phyloP scores from a whole-genome alignment of 2,329 filamentous ascomycete species.

The Myriosclerotinia curreyana region DNA sequence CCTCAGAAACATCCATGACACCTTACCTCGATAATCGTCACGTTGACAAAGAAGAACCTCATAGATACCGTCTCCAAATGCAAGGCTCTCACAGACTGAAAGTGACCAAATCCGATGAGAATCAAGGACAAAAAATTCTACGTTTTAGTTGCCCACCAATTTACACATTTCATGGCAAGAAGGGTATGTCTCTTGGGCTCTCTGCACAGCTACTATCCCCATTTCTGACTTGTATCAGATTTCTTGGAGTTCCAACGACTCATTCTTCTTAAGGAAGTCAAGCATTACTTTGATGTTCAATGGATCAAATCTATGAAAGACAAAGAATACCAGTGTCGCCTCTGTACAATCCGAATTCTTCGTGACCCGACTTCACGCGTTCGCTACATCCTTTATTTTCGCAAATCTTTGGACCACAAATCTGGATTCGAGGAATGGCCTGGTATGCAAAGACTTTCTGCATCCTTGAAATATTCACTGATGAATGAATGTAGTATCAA shows the following conservation, averaged over 20 bases:
- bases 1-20: constrained; percentile 30
- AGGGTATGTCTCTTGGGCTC: constrained; percentile 19
- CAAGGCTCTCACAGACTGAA: constrained; percentile 29
- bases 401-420: constrained; percentile 26
- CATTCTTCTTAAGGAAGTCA: constrained; percentile 26
- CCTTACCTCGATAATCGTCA: constrained; percentile 32
- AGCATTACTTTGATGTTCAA: constrained; percentile 23
- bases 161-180: constrained; percentile 29
- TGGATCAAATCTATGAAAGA: constrained; percentile 25
- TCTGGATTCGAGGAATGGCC: constrained; percentile 31
- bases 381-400: constrained; percentile 29
- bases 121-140: constrained; percentile 11
- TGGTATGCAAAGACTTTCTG: constrained; percentile 17
- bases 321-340: constrained; percentile 24
- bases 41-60: constrained; percentile 24
- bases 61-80: constrained; percentile 29
- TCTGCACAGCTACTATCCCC: not conserved
- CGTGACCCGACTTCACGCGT: constrained; percentile 23
- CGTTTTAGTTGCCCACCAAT: constrained; percentile 23
- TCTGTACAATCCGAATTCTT: constrained; percentile 29
- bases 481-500: constrained; percentile 15
- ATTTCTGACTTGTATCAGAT: constrained; percentile 19
- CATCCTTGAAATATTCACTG: not conserved
- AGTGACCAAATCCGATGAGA: constrained; percentile 21
- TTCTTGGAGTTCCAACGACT: constrained; percentile 27